Conservation (phyloP, 2,329 filamentous ascomycete species). For the Stenocarpella maydis region DNA sequence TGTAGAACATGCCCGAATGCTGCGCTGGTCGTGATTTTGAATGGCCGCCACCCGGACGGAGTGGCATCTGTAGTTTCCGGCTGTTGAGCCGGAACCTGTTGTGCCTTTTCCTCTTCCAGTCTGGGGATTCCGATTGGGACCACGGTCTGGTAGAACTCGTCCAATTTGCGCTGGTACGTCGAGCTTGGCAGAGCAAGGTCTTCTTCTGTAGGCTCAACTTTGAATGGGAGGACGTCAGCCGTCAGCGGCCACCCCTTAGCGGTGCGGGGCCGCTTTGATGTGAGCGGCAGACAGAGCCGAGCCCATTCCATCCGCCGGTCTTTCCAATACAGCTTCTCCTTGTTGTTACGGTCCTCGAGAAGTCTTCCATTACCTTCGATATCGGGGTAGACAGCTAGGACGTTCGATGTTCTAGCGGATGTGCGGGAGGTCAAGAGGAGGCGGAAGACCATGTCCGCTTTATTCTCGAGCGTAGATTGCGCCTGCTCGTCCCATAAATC, state of each 20-base stretch:
- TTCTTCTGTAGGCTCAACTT: slow-evolving; percentile 22
- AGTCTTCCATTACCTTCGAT: slow-evolving; percentile 41
- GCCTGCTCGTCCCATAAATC: slow-evolving; percentile 38
- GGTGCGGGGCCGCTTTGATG: neutral
- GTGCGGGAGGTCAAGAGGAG: slow-evolving; percentile 50
- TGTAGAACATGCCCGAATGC: slow-evolving; percentile 63
- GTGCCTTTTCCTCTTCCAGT: neutral
- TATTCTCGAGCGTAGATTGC: slow-evolving; percentile 46
- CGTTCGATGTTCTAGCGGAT: slow-evolving; percentile 37
- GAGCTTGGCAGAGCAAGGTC: slow-evolving; percentile 28
- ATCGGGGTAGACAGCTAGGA: slow-evolving; percentile 37
- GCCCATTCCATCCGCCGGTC: slow-evolving; percentile 47
- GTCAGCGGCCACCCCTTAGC: slow-evolving; percentile 9
- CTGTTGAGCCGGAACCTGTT: neutral
- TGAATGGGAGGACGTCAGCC: slow-evolving; percentile 26
- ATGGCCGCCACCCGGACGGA: slow-evolving; percentile 33
- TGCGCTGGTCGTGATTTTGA: slow-evolving; percentile 42
- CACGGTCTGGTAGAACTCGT: neutral
- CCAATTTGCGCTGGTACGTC: neutral
- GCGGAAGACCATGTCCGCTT: slow-evolving; percentile 55
- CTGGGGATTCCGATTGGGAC: slow-evolving; percentile 19
- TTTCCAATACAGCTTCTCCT: slow-evolving; percentile 48
- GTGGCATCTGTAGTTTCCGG: slow-evolving; percentile 16
- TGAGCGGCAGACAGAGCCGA: slow-evolving; percentile 38
- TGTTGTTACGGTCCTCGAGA: slow-evolving; percentile 42